Conservation (phyloP, 2,329 filamentous ascomycete species). For the Neurospora crassa region DNA sequence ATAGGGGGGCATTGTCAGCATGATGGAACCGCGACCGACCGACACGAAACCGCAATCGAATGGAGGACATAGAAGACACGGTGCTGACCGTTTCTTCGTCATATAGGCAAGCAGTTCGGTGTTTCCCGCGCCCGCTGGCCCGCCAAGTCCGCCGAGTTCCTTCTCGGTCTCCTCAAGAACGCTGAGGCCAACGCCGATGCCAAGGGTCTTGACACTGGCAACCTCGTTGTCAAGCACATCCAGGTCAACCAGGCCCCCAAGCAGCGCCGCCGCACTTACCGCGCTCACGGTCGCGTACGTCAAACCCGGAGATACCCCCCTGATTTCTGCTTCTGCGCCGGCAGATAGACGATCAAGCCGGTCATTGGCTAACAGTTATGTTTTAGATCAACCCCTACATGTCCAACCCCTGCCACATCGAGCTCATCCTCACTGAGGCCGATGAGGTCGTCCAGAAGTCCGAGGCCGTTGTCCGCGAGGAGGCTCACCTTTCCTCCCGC, state of each 20-base stretch:
- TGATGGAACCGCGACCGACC: neutral
- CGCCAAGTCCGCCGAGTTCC: slow-evolving; percentile 97
- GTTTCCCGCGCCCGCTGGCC: slow-evolving; percentile 98
- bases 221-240: slow-evolving; percentile 99
- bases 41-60: neutral
- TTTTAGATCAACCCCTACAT: slow-evolving; percentile 98
- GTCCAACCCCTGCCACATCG: slow-evolving; percentile 99
- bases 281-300: slow-evolving; percentile 99
- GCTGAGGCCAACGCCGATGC: slow-evolving; percentile 94
- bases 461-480: slow-evolving; percentile 55
- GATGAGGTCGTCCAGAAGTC: slow-evolving; percentile 95
- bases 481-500: slow-evolving; percentile 70
- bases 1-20: neutral
- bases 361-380: slow-evolving; percentile 19
- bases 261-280: slow-evolving; percentile 98
- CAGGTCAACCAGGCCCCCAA: slow-evolving; percentile 99
- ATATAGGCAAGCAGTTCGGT: slow-evolving; percentile 93
- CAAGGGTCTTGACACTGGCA: slow-evolving; percentile 95
- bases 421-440: slow-evolving; percentile 97
- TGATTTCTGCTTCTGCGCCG: neutral
- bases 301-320: slow-evolving; percentile 2
- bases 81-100: neutral
- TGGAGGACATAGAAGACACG: neutral
- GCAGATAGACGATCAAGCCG: neutral
- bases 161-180: slow-evolving; percentile 95